These are phyloP conservation scores for Astraeus odoratus DNA, from an alignment of 768 basidiomycete species.

Conservation along the genomic window DNA sequence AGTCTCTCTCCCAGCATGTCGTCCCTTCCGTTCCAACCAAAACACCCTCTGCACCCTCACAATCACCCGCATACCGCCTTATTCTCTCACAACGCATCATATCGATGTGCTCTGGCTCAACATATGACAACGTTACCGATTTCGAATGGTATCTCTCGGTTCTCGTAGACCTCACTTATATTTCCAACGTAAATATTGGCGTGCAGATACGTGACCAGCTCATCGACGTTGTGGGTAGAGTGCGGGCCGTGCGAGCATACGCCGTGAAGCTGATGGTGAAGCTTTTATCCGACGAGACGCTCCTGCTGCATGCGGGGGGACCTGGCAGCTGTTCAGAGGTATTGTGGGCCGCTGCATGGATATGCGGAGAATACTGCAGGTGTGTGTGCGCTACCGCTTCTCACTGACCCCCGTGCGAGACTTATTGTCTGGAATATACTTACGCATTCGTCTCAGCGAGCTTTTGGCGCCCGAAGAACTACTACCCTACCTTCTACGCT, in stretches of 20 bases:
- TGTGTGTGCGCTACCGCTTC: slow-evolving; percentile 33
- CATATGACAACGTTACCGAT: slow-evolving; percentile 82
- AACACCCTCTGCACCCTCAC: slow-evolving; percentile 44
- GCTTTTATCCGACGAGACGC: slow-evolving; percentile 69
- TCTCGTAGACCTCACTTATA: slow-evolving; percentile 83
- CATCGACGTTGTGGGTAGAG: slow-evolving; percentile 81
- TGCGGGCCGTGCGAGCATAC: slow-evolving; percentile 65
- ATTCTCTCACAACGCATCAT: slow-evolving; percentile 77
- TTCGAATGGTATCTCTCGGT: slow-evolving; percentile 99
- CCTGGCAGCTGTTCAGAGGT: slow-evolving; percentile 77
- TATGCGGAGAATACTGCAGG: slow-evolving; percentile 93
- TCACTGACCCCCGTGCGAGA: not conserved
- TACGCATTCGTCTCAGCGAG: slow-evolving; percentile 42
- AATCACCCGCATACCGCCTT: slow-evolving; percentile 82
- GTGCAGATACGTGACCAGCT: slow-evolving; percentile 74
- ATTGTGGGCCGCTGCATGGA: slow-evolving; percentile 93
- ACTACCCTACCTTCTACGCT: slow-evolving; percentile 60
- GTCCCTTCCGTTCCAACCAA: slow-evolving; percentile 32
- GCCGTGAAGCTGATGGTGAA: slow-evolving; percentile 82
- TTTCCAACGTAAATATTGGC: slow-evolving; percentile 77
- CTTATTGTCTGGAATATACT: not conserved
- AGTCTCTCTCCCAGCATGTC: slow-evolving; percentile 47
- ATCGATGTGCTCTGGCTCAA: slow-evolving; percentile 76
- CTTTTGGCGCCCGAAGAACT: slow-evolving; percentile 73
- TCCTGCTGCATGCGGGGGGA: slow-evolving; percentile 60